Evolutionary conservation across 2,329 filamentous ascomycete species (phyloP).

Genomic region (Colletotrichum brevisporum): DNA sequence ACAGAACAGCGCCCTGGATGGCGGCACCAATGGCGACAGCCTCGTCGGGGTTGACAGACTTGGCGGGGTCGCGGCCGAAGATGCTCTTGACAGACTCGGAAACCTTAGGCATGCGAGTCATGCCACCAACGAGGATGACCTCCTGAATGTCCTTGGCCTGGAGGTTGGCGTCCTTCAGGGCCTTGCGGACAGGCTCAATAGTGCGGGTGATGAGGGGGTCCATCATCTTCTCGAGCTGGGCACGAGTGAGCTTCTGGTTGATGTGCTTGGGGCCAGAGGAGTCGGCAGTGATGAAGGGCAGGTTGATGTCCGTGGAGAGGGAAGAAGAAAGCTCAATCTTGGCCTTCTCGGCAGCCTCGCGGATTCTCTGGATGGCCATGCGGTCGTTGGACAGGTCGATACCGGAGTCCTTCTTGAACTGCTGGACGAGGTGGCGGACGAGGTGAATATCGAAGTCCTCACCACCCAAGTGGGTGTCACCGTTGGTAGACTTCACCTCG

Average conservation of each 20-base stretch:
- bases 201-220: slow-evolving; percentile 90
- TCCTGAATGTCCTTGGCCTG: slow-evolving; percentile 96
- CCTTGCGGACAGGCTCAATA: slow-evolving; percentile 94
- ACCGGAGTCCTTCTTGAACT: slow-evolving; percentile 96
- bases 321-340: slow-evolving; percentile 99
- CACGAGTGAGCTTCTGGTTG: slow-evolving; percentile 92
- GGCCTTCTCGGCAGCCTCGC: slow-evolving; percentile 98
- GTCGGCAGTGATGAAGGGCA: slow-evolving; percentile 98
- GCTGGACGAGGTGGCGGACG: slow-evolving; percentile 91
- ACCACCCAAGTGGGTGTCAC: slow-evolving; percentile 98
- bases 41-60: slow-evolving; percentile 99
- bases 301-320: slow-evolving; percentile 96
- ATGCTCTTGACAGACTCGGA: slow-evolving; percentile 95
- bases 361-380: slow-evolving; percentile 99
- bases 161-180: slow-evolving; percentile 93
- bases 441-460: slow-evolving; percentile 98
- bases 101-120: slow-evolving; percentile 99
- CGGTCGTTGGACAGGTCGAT: slow-evolving; percentile 93
- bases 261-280: slow-evolving; percentile 98
- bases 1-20: slow-evolving; percentile 96
- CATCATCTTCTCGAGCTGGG: slow-evolving; percentile 94
- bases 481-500: slow-evolving; percentile 99
- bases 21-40: slow-evolving; percentile 98
- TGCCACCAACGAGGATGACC: slow-evolving; percentile 97
- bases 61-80: slow-evolving; percentile 95